Percentiles rank a stretch among this genome's conserved stretches.
phyloP scores from a whole-genome alignment of 257 asterid genomes.

The Gentiana dahurica region DNA sequence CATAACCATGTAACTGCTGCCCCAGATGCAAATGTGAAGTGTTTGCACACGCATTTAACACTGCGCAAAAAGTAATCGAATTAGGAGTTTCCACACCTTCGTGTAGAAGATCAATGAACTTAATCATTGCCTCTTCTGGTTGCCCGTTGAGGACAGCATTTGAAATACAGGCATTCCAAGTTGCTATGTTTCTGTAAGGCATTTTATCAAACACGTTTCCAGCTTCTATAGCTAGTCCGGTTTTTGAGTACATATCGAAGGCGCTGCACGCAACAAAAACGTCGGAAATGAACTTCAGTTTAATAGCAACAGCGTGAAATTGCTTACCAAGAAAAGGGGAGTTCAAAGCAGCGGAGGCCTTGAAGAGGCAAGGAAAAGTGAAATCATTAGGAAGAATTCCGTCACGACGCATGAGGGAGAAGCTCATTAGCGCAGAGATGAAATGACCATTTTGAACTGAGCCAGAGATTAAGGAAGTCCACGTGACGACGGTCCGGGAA shows the following conservation, averaged over 20 bases:
- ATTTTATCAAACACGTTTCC: conserved; percentile 65
- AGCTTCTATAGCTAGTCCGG: conserved; percentile 30
- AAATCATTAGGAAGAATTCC: conserved; percentile 66
- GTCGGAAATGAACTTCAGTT: conserved; percentile 32
- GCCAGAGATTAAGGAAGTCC: conserved; percentile 85
- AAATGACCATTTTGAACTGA: conserved; percentile 67
- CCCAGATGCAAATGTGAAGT: conserved; percentile 43
- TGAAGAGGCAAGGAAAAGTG: conserved; percentile 80
- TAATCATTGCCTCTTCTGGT: conserved; percentile 32
- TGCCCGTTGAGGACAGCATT: conserved; percentile 52
- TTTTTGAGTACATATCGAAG: conserved; percentile 63
- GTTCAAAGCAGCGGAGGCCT: conserved; percentile 47
- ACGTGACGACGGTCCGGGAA: conserved; percentile 81
- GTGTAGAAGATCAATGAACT: conserved; percentile 40
- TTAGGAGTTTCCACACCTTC: conserved; percentile 40
- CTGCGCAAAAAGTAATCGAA: conserved; percentile 69
- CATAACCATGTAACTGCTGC: conserved; percentile 53
- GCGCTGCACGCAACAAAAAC: conserved; percentile 80
- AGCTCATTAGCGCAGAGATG: conserved; percentile 35
- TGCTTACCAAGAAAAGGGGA: conserved; percentile 46
- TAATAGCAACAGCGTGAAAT: conserved; percentile 56
- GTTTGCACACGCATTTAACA: conserved; percentile 73
- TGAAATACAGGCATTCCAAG: conserved; percentile 77
- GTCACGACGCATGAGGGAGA: conserved; percentile 52
- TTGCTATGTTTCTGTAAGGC: conserved; percentile 54